phyloP scores from a whole-genome alignment of 768 basidiomycete species.

The Tulasnella sp. region DNA sequence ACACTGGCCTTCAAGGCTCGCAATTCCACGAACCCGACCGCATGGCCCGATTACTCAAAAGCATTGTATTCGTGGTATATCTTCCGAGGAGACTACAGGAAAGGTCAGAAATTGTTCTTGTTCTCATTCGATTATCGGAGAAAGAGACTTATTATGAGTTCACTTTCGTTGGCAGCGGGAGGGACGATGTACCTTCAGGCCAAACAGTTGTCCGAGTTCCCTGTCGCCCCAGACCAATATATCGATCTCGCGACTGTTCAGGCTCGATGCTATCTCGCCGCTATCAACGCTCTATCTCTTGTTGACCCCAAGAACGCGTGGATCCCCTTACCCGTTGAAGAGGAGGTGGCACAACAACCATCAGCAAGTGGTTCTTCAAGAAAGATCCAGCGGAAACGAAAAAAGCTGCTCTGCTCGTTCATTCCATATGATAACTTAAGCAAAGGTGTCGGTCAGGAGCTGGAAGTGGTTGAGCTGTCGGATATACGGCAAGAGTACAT shows the following conservation, averaged over 20 bases:
- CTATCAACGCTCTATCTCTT: slow-evolving; percentile 79
- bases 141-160: neutral
- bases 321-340: slow-evolving; percentile 54
- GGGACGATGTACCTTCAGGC: slow-evolving; percentile 89
- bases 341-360: slow-evolving; percentile 22
- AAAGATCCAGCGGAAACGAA: neutral
- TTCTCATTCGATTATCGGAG: neutral
- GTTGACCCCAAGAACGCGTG: slow-evolving; percentile 74
- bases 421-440: slow-evolving; percentile 70
- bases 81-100: slow-evolving; percentile 77
- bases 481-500: slow-evolving; percentile 74
- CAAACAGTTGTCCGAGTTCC: slow-evolving; percentile 50
- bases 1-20: slow-evolving; percentile 86
- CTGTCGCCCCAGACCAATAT: slow-evolving; percentile 29
- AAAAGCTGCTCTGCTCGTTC: slow-evolving; percentile 42
- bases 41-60: slow-evolving; percentile 73
- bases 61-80: slow-evolving; percentile 94
- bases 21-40: slow-evolving; percentile 72
- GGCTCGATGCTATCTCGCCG: slow-evolving; percentile 57
- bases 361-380: neutral
- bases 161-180: slow-evolving; percentile 45
- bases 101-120: slow-evolving; percentile 43
- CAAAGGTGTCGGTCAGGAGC: slow-evolving; percentile 43
- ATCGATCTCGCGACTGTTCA: slow-evolving; percentile 55
- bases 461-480: slow-evolving; percentile 65